These are phyloP conservation scores for Calendula officinalis DNA, from an alignment of 129 eudicot species.

Conservation along the genomic window DNA sequence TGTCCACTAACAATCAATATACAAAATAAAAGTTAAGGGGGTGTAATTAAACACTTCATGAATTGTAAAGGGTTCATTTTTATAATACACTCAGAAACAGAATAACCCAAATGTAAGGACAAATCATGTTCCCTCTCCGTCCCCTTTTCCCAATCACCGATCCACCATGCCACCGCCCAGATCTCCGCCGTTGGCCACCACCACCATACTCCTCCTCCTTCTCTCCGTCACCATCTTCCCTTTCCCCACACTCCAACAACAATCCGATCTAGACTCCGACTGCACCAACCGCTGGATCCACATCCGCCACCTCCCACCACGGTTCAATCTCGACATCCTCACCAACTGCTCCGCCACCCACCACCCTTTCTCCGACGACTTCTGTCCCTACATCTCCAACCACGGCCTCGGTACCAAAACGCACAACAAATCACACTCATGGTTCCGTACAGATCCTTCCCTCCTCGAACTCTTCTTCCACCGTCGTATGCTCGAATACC, in stretches of 20 bases:
- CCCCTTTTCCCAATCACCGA: not conserved
- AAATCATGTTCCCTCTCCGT: too few relatives aligned
- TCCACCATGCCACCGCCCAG: conserved; percentile 28
- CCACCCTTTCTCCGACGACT: conserved; percentile 45
- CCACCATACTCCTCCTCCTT: conserved; percentile 29
- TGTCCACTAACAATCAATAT: too few relatives aligned
- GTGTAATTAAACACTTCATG: too few relatives aligned
- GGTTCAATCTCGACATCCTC: conserved; percentile 69
- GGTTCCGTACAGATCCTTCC: conserved; percentile 81
- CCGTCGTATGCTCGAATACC: conserved; percentile 88
- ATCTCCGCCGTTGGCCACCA: conserved; percentile 29
- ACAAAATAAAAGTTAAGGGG: too few relatives aligned
- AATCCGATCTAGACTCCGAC: conserved; percentile 53
- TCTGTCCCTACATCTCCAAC: conserved; percentile 66
- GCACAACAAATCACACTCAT: conserved; percentile 73
- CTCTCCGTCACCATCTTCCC: conserved; percentile 20
- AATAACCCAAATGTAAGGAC: too few relatives aligned
- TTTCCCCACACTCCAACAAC: conserved; percentile 29
- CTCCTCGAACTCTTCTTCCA: conserved; percentile 86
- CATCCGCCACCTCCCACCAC: conserved; percentile 75
- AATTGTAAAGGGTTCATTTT: too few relatives aligned
- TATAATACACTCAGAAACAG: too few relatives aligned
- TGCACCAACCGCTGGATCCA: conserved; percentile 82
- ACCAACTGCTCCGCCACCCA: conserved; percentile 57
- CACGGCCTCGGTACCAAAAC: conserved; percentile 89